A percentile compares a stretch with the other conserved stretches of the same genome.
Conservation (phyloP, 805 yeast genomes). For the Wickerhamiella azyma region DNA sequence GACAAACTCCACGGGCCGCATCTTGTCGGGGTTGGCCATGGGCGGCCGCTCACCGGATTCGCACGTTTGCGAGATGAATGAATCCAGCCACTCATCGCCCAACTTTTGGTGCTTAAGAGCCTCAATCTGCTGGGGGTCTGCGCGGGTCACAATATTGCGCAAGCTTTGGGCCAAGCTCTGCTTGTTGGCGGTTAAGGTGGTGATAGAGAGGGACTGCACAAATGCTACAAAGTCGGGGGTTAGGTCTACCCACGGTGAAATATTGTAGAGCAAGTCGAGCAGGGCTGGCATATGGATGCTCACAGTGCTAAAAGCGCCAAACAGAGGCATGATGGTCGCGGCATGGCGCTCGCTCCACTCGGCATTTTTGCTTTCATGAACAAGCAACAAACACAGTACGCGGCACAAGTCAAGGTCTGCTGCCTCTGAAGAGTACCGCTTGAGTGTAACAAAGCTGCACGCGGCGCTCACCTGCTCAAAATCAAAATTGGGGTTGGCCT, state of each 20-base stretch:
- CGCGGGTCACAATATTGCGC: neutral
- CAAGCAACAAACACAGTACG: conserved; percentile 10
- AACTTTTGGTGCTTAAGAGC: neutral
- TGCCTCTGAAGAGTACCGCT: neutral
- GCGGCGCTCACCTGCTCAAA: conserved; percentile 26
- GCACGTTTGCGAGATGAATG: neutral
- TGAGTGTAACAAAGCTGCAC: conserved; percentile 8
- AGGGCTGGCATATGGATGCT: conserved; percentile 12
- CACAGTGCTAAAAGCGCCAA: conserved; percentile 1
- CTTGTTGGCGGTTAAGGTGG: neutral
- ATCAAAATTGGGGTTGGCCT: conserved; percentile 43
- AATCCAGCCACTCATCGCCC: conserved; percentile 15
- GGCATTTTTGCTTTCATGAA: conserved; percentile 9
- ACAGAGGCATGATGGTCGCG: neutral
- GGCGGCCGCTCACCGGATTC: conserved; percentile 1
- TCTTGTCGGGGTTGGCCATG: conserved; percentile 17
- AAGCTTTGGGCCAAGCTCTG: conserved; percentile 1
- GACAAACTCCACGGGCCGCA: conserved; percentile 37
- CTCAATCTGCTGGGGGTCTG: neutral
- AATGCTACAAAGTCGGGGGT: neutral
- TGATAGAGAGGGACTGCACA: conserved; percentile 1
- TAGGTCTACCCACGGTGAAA: conserved; percentile 9
- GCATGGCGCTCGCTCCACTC: conserved; percentile 11
- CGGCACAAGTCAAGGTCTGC: conserved; percentile 7
- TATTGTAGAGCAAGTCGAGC: conserved; percentile 16